Conservation (phyloP, 129 eudicot species). For the Centrapalus pauciflorus region DNA sequence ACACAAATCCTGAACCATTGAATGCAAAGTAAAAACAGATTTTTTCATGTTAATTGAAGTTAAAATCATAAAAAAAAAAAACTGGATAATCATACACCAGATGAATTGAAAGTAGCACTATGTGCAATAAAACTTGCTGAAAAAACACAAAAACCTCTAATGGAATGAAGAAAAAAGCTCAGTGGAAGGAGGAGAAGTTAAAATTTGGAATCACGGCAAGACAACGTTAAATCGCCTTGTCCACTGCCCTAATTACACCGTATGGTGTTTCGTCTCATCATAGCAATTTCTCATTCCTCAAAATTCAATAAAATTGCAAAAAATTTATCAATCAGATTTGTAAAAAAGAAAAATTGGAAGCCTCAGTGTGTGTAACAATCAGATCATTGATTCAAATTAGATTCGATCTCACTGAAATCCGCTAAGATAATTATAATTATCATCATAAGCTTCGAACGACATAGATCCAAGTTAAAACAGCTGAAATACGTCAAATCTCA, state of each 20-base stretch:
- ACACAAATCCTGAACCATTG: no score
- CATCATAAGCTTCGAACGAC: constrained; percentile 54
- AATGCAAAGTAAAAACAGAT: no score
- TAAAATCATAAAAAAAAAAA: no score
- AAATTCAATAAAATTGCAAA: background rate
- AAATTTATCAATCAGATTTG: background rate
- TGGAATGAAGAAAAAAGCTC: constrained; percentile 24
- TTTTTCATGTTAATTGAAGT: no score
- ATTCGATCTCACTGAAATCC: constrained; percentile 68
- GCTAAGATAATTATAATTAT: constrained; percentile 54
- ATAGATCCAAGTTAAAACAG: background rate
- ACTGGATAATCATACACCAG: no score
- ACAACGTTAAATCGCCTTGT: background rate
- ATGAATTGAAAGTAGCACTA: no score
- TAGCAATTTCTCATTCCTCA: constrained; percentile 1
- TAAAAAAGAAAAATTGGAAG: background rate
- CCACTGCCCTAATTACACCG: constrained; percentile 59
- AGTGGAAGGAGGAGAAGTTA: constrained; percentile 88
- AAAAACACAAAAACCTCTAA: no score
- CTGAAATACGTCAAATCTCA: background rate
- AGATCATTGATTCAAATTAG: constrained; percentile 50
- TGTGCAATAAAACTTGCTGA: no score
- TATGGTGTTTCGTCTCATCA: constrained; percentile 39
- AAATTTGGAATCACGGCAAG: constrained; percentile 54
- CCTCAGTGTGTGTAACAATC: constrained; percentile 90